Evolutionary conservation across 805 yeast species (phyloP), one percentile per base, ranked within the genome.

Genomic region (Brettanomyces anomalus): DNA sequence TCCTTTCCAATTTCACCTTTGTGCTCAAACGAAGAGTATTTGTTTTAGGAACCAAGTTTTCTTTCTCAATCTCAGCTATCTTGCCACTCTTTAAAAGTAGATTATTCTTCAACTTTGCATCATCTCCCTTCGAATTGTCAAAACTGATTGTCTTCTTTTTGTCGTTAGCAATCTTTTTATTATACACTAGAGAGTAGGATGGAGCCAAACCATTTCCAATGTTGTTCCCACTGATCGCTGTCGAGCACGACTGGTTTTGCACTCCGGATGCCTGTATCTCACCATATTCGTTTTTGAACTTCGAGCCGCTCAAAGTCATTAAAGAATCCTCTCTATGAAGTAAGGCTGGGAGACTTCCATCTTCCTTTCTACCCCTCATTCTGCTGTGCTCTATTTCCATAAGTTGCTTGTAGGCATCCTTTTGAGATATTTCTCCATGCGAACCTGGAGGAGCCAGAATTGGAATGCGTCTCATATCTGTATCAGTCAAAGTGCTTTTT

Each of bases 251-350:
- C 63, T 70, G 53, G 15, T 53, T 53, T 41, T 50, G 62, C 38
- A 77, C 71, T 10, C 85, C 85, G 3, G 82, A 74, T 3, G 85
- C 85, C 33, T 73, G 73, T 41, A 78, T 68, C 49, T 79, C 83
- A 41, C 71, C 74, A 50, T 67, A 73, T 40, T 67, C 72, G 37
- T 60, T 60, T 33, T 57, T 48, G 18, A 55, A 44, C 44, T 55
- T 54, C 26, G 47, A 46, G 17, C 52, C 58, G 16, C 40, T 28
- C 15, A 43, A 17, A 13, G 31, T 38, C 5, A 36, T 36, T 11
- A 37, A 39, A 28, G 48, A 39, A 13, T 39, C 33, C 5, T 39
- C 36, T 31, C 15, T 30, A 37, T 32, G 34, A 32, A 36, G 26
- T 19, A 26, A 18, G 24, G 37, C 20, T 15, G 36, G 11, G 18